A percentile compares a stretch with the other conserved stretches of the same genome.
Conservation (phyloP, 2,329 filamentous ascomycete genomes). For the Fusarium albosuccineum region DNA sequence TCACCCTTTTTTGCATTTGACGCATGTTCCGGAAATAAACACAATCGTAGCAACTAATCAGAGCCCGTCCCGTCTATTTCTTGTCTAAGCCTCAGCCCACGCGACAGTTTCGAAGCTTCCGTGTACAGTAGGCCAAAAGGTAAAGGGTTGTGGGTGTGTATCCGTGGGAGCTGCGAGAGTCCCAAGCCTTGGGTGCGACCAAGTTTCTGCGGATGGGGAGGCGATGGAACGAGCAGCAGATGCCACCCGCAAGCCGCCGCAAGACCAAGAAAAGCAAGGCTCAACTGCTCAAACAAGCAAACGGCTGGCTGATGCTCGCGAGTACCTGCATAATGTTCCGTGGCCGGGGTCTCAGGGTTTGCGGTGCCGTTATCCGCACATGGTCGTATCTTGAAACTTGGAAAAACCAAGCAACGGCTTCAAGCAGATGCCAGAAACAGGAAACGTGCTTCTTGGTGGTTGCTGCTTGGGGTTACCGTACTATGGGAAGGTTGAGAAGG, state of each 20-base stretch:
- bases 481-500: not conserved
- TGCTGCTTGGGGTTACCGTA: constrained; percentile 5
- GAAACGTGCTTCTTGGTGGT: constrained; percentile 6
- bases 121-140: not conserved
- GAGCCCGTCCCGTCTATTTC: not conserved
- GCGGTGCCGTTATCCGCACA: constrained; percentile 1
- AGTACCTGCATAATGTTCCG: constrained; percentile 35
- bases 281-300: not conserved
- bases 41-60: constrained; percentile 1
- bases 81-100: constrained; percentile 26
- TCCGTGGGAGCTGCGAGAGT: too few species aligned
- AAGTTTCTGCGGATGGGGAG: not conserved
- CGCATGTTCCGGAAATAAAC: constrained; percentile 20
- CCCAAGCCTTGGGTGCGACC: too few species aligned
- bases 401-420: constrained; percentile 16
- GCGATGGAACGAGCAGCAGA: not conserved
- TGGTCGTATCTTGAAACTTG: constrained; percentile 18
- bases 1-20: constrained; percentile 11
- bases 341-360: constrained; percentile 18
- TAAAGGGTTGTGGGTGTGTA: too few species aligned
- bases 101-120: constrained; percentile 10
- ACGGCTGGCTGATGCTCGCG: constrained; percentile 6
- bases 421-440: constrained; percentile 13
- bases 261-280: not conserved
- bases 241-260: not conserved